Conservation (phyloP, 1,284 basidiomycete genomes). For the Chiua sp. region DNA sequence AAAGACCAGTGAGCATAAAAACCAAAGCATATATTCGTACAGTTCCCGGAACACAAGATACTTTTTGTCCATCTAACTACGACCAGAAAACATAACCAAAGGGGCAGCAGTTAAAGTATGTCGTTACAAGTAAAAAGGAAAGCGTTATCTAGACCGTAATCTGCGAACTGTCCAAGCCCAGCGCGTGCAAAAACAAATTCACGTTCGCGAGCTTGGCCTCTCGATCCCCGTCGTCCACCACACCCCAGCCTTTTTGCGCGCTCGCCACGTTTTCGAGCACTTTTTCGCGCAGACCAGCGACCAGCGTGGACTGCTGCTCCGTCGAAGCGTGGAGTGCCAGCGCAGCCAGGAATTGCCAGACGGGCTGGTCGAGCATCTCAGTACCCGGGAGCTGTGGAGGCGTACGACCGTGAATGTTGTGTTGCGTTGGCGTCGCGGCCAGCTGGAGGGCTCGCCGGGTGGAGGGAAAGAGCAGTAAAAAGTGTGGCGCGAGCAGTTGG, state of each 20-base stretch:
- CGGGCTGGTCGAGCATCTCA: conserved; percentile 87
- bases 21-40: no score
- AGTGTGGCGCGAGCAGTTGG: conserved; percentile 74
- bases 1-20: no score
- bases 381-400: conserved; percentile 64
- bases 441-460: conserved; percentile 66
- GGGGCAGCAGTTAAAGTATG: background rate
- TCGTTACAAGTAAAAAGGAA: background rate
- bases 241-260: conserved; percentile 74
- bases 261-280: conserved; percentile 86
- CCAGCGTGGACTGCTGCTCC: conserved; percentile 87
- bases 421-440: conserved; percentile 42
- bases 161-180: conserved; percentile 85
- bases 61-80: conserved; percentile 13
- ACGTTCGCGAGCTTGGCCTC: conserved; percentile 78
- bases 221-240: conserved; percentile 69
- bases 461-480: conserved; percentile 90
- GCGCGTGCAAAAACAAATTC: conserved; percentile 84
- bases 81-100: conserved; percentile 8
- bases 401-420: conserved; percentile 30
- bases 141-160: conserved; percentile 61
- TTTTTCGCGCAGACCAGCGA: conserved; percentile 89
- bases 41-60: conserved; percentile 18
- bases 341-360: conserved; percentile 92
- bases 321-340: conserved; percentile 86